These are phyloP conservation scores for Cercophora scortea DNA, from an alignment of 495 filamentous ascomycete genomes.

Conservation along the genomic window DNA sequence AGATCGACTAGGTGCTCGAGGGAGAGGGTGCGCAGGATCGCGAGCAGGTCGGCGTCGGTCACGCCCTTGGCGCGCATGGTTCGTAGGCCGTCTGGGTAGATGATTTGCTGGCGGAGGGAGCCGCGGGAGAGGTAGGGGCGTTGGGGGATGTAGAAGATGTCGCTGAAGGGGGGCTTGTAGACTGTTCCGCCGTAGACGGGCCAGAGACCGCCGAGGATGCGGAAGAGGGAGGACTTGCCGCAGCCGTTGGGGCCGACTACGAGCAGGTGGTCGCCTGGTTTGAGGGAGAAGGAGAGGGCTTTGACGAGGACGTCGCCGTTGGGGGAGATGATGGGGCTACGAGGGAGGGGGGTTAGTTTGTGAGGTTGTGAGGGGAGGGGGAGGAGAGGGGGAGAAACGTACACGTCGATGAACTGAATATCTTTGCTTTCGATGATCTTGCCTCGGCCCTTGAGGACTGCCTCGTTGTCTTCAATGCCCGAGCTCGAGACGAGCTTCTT, in stretches of 20 bases:
- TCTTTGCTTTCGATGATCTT: constrained; percentile 65
- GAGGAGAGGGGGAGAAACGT: constrained; percentile 5
- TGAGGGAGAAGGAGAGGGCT: constrained; percentile 77
- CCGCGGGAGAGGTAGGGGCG: constrained; percentile 87
- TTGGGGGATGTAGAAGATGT: constrained; percentile 98
- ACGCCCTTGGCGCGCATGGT: constrained; percentile 81
- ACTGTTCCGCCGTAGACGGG: constrained; percentile 96
- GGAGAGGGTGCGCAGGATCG: constrained; percentile 68
- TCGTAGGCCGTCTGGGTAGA: constrained; percentile 83
- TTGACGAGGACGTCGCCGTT: constrained; percentile 88
- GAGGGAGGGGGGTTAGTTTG: constrained; percentile 1
- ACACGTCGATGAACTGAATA: constrained; percentile 81
- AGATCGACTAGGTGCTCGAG: constrained; percentile 79
- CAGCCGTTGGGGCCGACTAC: constrained; percentile 97
- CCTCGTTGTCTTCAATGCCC: constrained; percentile 65
- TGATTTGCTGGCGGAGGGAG: constrained; percentile 87
- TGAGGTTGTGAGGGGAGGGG: neutral
- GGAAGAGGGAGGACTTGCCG: constrained; percentile 91
- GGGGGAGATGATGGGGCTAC: constrained; percentile 83
- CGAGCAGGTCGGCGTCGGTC: constrained; percentile 71
- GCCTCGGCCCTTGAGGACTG: constrained; percentile 73
- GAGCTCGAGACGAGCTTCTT: constrained; percentile 93
- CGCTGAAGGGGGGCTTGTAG: constrained; percentile 74
- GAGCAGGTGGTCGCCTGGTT: constrained; percentile 79
- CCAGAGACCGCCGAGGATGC: constrained; percentile 94